phyloP scores from a whole-genome alignment of 139 green algal species.

The Dunaliella primolecta region DNA sequence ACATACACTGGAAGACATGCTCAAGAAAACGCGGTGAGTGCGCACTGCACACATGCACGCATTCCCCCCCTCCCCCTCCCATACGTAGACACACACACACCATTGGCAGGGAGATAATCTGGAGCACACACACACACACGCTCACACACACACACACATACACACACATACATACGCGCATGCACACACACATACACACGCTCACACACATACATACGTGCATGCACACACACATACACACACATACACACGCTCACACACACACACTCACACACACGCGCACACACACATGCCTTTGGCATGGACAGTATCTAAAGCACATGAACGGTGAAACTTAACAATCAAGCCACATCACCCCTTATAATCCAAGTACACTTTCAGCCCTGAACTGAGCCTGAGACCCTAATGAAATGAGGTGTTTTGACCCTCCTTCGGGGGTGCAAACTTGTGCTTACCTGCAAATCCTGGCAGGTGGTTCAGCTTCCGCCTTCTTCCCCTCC shows the following conservation, averaged over 20 bases:
- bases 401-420: neutral
- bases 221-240: neutral
- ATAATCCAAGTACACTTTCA: too few species aligned
- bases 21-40: too few species aligned
- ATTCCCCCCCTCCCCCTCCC: too few species aligned
- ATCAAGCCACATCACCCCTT: neutral
- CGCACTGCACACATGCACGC: too few species aligned
- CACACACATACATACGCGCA: neutral
- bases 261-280: slow-evolving; percentile 8
- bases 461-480: too few species aligned
- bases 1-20: too few species aligned
- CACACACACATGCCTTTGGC: slow-evolving; percentile 30
- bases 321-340: slow-evolving; percentile 16
- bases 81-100: too few species aligned
- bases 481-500: too few species aligned
- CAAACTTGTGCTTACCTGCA: too few species aligned
- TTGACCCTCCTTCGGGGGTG: too few species aligned
- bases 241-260: neutral
- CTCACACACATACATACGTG: neutral
- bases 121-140: neutral
- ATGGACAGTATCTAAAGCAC: slow-evolving; percentile 34
- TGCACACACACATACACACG: neutral
- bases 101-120: too few species aligned
- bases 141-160: neutral
- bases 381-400: neutral